Percentiles rank a stretch among this genome's conserved stretches.
phyloP scores from a whole-genome alignment of 2,329 filamentous ascomycete species.

The Cercospora zeae-maydis region DNA sequence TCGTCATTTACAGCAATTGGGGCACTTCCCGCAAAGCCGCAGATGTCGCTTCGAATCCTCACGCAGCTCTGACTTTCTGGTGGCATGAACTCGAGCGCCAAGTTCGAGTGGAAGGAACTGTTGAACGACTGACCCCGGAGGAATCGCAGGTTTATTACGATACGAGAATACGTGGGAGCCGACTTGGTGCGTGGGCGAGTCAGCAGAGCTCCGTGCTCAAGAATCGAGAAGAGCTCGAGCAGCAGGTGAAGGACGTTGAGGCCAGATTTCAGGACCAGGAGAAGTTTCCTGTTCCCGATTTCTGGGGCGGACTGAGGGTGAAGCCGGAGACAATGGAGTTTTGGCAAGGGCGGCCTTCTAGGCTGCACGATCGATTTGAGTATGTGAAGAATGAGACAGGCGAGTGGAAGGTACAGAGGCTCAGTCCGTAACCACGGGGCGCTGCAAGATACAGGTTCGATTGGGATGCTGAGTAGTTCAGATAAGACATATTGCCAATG shows the following conservation, averaged over 20 bases:
- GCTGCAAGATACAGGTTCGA: neutral
- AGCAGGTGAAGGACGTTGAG: slow-evolving; percentile 73
- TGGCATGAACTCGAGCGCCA: slow-evolving; percentile 85
- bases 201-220: slow-evolving; percentile 74
- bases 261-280: slow-evolving; percentile 69
- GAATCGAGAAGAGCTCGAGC: slow-evolving; percentile 69
- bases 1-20: slow-evolving; percentile 92
- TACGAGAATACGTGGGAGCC: slow-evolving; percentile 69
- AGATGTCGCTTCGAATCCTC: slow-evolving; percentile 69
- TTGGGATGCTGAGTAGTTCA: neutral
- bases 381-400: slow-evolving; percentile 61
- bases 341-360: slow-evolving; percentile 86
- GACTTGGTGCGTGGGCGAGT: slow-evolving; percentile 91
- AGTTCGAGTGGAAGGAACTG: slow-evolving; percentile 78
- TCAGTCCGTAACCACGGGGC: slow-evolving; percentile 59
- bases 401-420: slow-evolving; percentile 57
- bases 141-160: slow-evolving; percentile 69
- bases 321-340: slow-evolving; percentile 88
- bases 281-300: slow-evolving; percentile 82
- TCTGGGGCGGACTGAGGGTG: slow-evolving; percentile 89
- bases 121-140: slow-evolving; percentile 62
- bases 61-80: slow-evolving; percentile 83
- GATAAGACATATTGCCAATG: too few relatives aligned
- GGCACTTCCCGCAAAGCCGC: slow-evolving; percentile 66
- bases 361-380: slow-evolving; percentile 89